Conservation (phyloP, 768 basidiomycete genomes). For the Arthromyces matolae region DNA sequence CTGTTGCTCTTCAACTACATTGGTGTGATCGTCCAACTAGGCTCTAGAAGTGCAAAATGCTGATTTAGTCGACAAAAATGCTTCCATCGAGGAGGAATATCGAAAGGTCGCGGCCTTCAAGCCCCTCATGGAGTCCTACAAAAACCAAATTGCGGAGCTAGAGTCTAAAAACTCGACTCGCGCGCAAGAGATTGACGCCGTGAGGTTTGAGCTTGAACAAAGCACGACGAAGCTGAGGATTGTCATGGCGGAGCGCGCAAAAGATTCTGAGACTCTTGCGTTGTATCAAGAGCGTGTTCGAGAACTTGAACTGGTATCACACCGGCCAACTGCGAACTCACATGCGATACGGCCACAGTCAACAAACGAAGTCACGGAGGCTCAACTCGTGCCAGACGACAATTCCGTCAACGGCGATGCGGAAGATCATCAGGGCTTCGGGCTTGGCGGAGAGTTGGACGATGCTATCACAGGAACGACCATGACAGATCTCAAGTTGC, state of each 20-base stretch:
- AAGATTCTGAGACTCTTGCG: conserved; percentile 82
- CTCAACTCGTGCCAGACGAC: conserved; percentile 25
- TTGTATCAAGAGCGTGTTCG: conserved; percentile 87
- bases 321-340: conserved; percentile 37
- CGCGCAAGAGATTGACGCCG: conserved; percentile 65
- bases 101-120: conserved; percentile 83
- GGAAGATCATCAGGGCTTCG: conserved; percentile 46
- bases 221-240: conserved; percentile 66
- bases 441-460: conserved; percentile 82
- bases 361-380: conserved; percentile 20
- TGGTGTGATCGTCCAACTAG: conserved; percentile 32
- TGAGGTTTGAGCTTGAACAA: conserved; percentile 78
- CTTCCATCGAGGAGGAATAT: conserved; percentile 89
- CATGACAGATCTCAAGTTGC: conserved; percentile 89
- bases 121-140: conserved; percentile 90
- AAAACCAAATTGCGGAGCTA: conserved; percentile 76
- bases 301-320: conserved; percentile 76
- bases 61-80: conserved; percentile 86
- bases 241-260: conserved; percentile 61
- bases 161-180: conserved; percentile 67
- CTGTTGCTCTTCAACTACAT: conserved; percentile 5
- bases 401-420: conserved; percentile 18
- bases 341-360: conserved; percentile 16
- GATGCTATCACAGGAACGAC: conserved; percentile 80
- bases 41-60: conserved; percentile 91